Conservation (phyloP, 1,284 basidiomycete genomes). For the Trametes sp. region DNA sequence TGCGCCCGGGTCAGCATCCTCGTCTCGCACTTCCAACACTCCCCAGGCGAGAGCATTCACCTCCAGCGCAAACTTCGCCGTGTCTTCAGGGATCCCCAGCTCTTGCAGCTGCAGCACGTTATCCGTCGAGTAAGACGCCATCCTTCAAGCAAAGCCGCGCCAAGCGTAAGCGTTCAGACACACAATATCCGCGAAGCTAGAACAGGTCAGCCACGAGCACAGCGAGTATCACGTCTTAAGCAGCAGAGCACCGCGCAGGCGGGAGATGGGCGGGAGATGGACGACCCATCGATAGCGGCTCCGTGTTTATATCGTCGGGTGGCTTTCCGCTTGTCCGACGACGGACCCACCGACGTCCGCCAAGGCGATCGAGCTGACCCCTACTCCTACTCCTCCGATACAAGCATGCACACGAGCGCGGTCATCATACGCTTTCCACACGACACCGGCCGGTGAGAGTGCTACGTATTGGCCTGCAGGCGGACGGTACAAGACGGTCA, state of each 20-base stretch:
- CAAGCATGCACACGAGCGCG: not conserved
- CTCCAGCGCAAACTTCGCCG: slow-evolving; percentile 24
- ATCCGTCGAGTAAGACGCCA: slow-evolving; percentile 69
- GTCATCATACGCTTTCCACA: not conserved
- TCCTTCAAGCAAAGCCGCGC: not conserved
- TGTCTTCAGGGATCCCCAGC: slow-evolving; percentile 63
- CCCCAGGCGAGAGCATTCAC: slow-evolving; percentile 10
- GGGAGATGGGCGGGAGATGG: slow-evolving; percentile 10
- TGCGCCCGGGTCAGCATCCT: slow-evolving; percentile 11
- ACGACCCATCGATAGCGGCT: slow-evolving; percentile 8
- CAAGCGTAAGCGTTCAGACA: slow-evolving; percentile 2
- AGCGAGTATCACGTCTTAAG: slow-evolving; percentile 4
- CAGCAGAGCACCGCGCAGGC: not conserved
- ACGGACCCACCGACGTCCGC: not conserved
- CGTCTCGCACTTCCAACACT: not conserved
- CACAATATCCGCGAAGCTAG: not conserved
- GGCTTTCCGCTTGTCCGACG: slow-evolving; percentile 14
- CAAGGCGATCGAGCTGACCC: slow-evolving; percentile 4
- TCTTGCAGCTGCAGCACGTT: slow-evolving; percentile 83
- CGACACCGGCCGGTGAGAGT: not conserved
- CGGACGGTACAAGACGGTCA: not conserved
- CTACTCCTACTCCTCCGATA: not conserved
- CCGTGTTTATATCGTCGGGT: not conserved
- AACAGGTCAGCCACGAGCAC: not conserved
- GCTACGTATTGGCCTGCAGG: no score